Base-by-base conservation (phyloP, 2,329 filamentous ascomycete species). In the Apiospora marii region DNA sequence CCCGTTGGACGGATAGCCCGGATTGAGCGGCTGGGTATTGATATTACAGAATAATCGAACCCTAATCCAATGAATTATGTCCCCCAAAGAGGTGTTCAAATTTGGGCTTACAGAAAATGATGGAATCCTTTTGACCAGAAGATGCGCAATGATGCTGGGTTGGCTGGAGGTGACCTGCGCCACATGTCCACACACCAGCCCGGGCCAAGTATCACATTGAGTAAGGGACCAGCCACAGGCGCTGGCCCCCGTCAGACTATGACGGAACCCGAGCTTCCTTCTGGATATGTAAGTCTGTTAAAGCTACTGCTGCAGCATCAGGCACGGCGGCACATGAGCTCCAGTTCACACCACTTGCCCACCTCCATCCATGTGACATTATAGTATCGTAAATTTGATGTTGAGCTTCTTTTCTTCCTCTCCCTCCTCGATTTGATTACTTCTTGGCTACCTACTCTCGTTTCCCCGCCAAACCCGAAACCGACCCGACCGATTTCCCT, bases 261-360 rank as follows among this genome's bases (percentile, higher is more conserved):
- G 58, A 64, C 58, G 58, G 58, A 64, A 64, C 58, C 58, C 58
- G 58, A 64, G 34, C 53, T 64, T 64, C 53, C 53, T n/a, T 64
- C 41, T 41, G 53, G 53, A 64, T 64, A 64, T 64, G 53, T 64
- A 37, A 64, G 53, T 64, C 53, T n/a, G 53, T 6, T 22, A 30
- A 24, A 58, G 53, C 53, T 41, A 64, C 58, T 64, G 58, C 58
- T 64, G 58, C 41, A n/a, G 34, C 22, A 61, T 61, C 34, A 64
- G 58, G 34, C 30, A 64, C 58, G 58, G 58, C 34, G 58, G 58
- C 58, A 64, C 58, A 64, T 64, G 58, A 64, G 58, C 58, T 64
- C 34, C 58, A 64, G n/a, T 64, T 41, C 53, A 61, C 53, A 61
- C 58, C 34, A 64, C 34, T 41, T 64, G 4, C 19, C 10, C 3